Evolutionary conservation across 352 stramenopile species (phyloP).

Genomic region (Globisporangium nagaii): DNA sequence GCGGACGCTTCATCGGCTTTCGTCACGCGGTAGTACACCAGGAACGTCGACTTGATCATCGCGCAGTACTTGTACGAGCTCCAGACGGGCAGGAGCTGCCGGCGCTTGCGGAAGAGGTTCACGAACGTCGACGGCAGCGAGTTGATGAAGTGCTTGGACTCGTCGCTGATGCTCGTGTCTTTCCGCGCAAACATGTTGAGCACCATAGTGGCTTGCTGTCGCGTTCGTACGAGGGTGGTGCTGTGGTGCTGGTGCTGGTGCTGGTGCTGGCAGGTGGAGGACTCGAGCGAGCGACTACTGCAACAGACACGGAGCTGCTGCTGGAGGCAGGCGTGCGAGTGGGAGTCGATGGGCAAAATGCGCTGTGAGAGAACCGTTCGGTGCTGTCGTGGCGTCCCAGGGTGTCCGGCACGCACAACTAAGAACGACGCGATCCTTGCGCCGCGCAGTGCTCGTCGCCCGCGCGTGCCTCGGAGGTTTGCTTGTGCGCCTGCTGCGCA

Average conservation of each 20-base stretch:
- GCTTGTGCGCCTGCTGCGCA: too few species aligned
- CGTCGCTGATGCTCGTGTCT: conserved; percentile 62
- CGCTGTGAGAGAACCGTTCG: neutral
- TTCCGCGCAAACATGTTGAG: conserved; percentile 76
- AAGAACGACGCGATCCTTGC: too few species aligned
- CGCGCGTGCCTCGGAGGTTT: too few species aligned
- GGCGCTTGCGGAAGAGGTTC: conserved; percentile 81
- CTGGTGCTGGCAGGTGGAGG: neutral
- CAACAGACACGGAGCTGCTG: too few species aligned
- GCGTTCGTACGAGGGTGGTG: too few species aligned
- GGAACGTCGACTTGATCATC: conserved; percentile 85
- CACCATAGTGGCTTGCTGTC: conserved; percentile 40
- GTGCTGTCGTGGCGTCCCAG: too few species aligned
- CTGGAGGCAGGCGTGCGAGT: neutral
- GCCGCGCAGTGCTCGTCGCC: too few species aligned
- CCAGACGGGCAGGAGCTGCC: conserved; percentile 77
- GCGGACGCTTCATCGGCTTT: conserved; percentile 38
- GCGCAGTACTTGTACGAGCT: conserved; percentile 82
- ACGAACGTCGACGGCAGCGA: conserved; percentile 80
- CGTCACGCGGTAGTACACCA: conserved; percentile 78
- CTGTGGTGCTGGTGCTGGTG: neutral
- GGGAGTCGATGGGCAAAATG: neutral
- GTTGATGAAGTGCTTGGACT: conserved; percentile 80
- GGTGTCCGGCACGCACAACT: neutral
- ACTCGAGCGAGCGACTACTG: too few species aligned